Percentiles rank a stretch among this genome's conserved stretches.
Conservation (phyloP, 768 basidiomycete genomes). For the Auricularia sp. region DNA sequence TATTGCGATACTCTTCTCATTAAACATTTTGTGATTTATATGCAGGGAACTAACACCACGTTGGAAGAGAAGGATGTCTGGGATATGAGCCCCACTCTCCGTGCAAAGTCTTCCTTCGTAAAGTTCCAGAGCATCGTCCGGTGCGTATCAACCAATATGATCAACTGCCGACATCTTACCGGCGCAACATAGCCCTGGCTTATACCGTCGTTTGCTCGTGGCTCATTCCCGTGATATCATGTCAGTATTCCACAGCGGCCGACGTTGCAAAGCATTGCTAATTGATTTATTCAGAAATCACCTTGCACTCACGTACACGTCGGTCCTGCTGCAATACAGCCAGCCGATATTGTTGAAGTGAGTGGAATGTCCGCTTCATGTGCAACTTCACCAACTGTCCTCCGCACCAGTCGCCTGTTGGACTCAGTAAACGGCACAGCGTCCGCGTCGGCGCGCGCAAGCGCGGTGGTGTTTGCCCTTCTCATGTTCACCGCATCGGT, state of each 20-base stretch:
- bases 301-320: conserved; percentile 43
- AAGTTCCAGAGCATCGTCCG: conserved; percentile 27
- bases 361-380: conserved; percentile 21
- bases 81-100: conserved; percentile 56
- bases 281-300: conserved; percentile 6
- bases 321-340: conserved; percentile 67
- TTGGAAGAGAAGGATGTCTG: conserved; percentile 66
- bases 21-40: not conserved
- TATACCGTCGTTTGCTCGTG: conserved; percentile 34
- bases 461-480: conserved; percentile 70
- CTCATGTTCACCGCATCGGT: conserved; percentile 57
- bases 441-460: conserved; percentile 39
- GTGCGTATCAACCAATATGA: not conserved
- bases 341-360: conserved; percentile 80
- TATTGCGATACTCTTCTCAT: not conserved
- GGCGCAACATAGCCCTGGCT: conserved; percentile 16
- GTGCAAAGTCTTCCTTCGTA: conserved; percentile 53
- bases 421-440: conserved; percentile 40
- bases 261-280: too few relatives aligned
- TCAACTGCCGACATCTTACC: not conserved
- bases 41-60: conserved; percentile 40
- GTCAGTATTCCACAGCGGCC: conserved; percentile 2
- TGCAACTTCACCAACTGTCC: not conserved
- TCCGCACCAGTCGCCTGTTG: conserved; percentile 33
- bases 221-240: conserved; percentile 39